phyloP scores from a whole-genome alignment of 768 basidiomycete genomes.

The Russula brevipes region DNA sequence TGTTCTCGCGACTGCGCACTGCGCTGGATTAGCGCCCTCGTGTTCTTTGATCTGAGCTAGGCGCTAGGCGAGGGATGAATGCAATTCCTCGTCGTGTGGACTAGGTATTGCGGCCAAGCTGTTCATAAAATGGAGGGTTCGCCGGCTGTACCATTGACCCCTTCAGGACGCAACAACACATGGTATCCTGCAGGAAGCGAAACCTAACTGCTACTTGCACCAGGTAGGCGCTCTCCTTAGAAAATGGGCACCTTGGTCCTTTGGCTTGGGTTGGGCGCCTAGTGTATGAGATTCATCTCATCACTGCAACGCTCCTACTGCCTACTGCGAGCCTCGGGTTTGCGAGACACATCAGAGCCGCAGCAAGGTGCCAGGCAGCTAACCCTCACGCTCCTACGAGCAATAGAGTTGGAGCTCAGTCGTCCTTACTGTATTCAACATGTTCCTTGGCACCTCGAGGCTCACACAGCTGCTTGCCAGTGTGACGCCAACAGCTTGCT shows the following conservation, averaged over 20 bases:
- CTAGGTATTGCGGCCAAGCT: neutral
- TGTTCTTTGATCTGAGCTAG: conserved; percentile 4
- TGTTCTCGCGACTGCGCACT: neutral
- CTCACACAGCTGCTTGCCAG: neutral
- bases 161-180: conserved; percentile 7
- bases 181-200: conserved; percentile 15
- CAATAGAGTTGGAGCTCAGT: neutral
- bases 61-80: neutral
- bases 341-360: neutral
- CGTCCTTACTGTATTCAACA: too few relatives aligned
- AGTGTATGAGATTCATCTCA: conserved; percentile 3
- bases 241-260: neutral
- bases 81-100: neutral
- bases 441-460: conserved; percentile 4
- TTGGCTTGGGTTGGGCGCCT: neutral
- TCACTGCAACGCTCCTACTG: neutral
- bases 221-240: neutral
- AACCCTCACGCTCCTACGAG: neutral
- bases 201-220: conserved; percentile 1
- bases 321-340: neutral
- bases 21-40: neutral
- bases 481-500: conserved; percentile 4
- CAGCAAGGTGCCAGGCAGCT: neutral
- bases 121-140: neutral
- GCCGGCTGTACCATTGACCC: neutral